Percentiles rank a stretch among this genome's conserved stretches.
Evolutionary conservation across 2,329 filamentous ascomycete genomes (phyloP).

Genomic region (Apiospora hydei): DNA sequence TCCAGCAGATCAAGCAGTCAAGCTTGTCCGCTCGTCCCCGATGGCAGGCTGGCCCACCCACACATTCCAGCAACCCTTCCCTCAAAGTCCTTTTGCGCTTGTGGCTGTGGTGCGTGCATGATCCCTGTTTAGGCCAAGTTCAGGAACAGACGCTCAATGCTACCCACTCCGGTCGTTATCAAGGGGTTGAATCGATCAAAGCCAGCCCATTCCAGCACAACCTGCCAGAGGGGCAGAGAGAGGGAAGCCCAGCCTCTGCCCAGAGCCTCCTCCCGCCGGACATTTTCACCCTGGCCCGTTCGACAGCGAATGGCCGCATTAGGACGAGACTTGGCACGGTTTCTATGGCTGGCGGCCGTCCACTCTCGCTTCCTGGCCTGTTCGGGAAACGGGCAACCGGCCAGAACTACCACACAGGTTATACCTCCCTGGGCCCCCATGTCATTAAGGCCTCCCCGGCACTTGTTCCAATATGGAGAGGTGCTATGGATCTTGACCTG

Average conservation of each 20-base stretch:
- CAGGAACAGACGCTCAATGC: constrained; percentile 25
- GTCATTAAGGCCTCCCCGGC: constrained; percentile 11
- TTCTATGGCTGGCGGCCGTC: constrained; percentile 19
- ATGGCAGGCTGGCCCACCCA: constrained; percentile 4
- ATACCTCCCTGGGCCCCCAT: not conserved
- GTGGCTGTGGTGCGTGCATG: constrained; percentile 19
- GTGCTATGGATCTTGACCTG: constrained; percentile 10
- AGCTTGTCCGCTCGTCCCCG: not conserved
- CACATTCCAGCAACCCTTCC: not conserved
- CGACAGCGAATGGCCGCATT: constrained; percentile 14
- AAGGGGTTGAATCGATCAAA: constrained; percentile 17
- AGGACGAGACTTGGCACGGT: constrained; percentile 1
- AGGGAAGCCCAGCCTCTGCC: not conserved
- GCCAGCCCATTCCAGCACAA: not conserved
- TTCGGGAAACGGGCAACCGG: constrained; percentile 18
- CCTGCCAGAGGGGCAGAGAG: no score
- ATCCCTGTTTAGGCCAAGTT: constrained; percentile 22
- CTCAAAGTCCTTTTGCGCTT: not conserved
- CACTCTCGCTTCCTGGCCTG: not conserved
- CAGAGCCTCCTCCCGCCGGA: constrained; percentile 19
- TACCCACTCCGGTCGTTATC: constrained; percentile 16
- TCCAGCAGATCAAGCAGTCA: constrained; percentile 15
- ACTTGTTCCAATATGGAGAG: constrained; percentile 22
- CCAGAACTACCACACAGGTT: not conserved
- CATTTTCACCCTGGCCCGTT: constrained; percentile 17